A percentile compares a stretch with the other conserved stretches of the same genome.
Conservation (phyloP, 192 early-diverging fungal genomes). For the Podila epicladia region DNA sequence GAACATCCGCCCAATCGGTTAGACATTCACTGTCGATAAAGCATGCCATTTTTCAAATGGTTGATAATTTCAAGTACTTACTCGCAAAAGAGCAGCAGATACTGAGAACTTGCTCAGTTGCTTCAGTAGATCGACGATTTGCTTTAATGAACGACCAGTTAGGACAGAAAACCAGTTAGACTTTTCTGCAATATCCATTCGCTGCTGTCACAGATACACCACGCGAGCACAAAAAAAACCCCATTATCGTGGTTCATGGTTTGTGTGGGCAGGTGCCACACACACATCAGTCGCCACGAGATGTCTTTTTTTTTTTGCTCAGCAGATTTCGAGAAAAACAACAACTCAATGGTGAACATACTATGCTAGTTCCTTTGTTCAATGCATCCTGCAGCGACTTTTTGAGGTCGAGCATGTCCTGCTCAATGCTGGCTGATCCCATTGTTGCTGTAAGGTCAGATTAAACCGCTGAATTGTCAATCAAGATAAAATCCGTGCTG, state of each 20-base stretch:
- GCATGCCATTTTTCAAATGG: too few relatives aligned
- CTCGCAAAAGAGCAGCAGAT: constrained; percentile 65
- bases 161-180: background rate
- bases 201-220: background rate
- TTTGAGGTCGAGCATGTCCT: constrained; percentile 47
- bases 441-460: background rate
- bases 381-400: constrained; percentile 45
- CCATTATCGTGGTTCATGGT: background rate
- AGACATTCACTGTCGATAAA: background rate
- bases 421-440: constrained; percentile 34
- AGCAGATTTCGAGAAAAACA: background rate
- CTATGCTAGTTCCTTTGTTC: constrained; percentile 32
- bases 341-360: background rate
- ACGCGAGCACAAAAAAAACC: background rate
- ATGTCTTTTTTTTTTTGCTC: too few relatives aligned
- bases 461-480: background rate
- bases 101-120: constrained; percentile 57
- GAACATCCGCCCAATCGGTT: background rate
- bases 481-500: too few relatives aligned
- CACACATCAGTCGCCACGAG: too few relatives aligned
- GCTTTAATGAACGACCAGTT: constrained; percentile 30
- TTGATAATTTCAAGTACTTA: constrained; percentile 9
- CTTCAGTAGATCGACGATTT: constrained; percentile 55
- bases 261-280: background rate
- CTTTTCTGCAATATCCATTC: background rate